Base-by-base conservation (phyloP, 139 green algal species). In the Pedinophyceae sp. region DNA sequence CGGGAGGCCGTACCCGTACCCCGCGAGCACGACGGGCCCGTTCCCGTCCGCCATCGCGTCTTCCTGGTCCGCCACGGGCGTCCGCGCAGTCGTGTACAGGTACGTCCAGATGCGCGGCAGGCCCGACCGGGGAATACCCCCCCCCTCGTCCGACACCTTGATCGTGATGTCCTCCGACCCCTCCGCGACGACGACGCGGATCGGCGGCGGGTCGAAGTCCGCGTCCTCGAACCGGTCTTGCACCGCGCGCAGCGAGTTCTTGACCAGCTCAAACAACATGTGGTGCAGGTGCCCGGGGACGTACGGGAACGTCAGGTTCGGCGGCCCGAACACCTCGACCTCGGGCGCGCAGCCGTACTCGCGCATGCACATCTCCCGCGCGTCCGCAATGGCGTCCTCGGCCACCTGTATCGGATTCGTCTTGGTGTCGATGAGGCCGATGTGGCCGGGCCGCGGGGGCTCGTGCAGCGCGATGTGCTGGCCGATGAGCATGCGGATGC, bases 101-200 rank as follows among this genome's bases (percentile, higher is more conserved):
- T 98, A 98, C 39, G 91, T 97, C 89, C 89, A 98, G 62, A 98
- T 98, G 40, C 74, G 72, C 10, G 81, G 76, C 39, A 97, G 60
- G 46, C 87, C 91, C 20, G 59, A 82, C 27, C 91, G 77, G 0
- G 85, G 78, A 64, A 98, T 98, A 59, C 91, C 91, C 29, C 91
- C 91, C 2, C 91, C 91, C 67, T 98, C 91, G 60, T 98, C 91
- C 6, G 68, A 83, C 25, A 87, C 83, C 73, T 98, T 98, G 67
- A 98, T 89, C 3, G 86, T 95, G 59, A 98, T 80, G 59, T 98
- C 91, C 64, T 98, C 90, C 1, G 74, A 72, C 2, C 90, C 90
- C 58, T 97, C 83, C 0, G 90, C 90, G 52, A 98, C 81, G 4
- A 97, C 77, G n/a, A 97, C 24, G 16, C 83, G 74, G 23, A 97